phyloP scores from a whole-genome alignment of 305 asterid genomes.

The Fraxinus nigra region DNA sequence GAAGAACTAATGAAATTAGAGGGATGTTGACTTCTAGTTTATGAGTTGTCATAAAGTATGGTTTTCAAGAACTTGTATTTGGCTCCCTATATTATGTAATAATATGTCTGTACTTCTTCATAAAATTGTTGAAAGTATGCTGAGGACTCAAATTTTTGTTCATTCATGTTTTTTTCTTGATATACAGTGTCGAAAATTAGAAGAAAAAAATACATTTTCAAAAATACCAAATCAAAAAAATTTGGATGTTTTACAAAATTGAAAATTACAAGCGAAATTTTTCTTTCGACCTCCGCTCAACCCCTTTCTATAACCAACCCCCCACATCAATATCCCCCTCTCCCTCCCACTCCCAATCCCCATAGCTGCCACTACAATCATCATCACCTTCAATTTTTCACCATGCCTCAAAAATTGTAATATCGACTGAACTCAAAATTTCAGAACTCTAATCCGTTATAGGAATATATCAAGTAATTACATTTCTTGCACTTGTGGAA shows the following conservation, averaged over 20 bases:
- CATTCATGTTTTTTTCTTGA: neutral
- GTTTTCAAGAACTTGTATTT: neutral
- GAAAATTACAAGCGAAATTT: no score
- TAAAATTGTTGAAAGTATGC: neutral
- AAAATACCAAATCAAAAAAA: no score
- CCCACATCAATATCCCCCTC: no score
- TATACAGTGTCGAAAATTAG: neutral
- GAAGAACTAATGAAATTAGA: neutral
- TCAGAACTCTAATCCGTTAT: no score
- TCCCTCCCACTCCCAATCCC: no score
- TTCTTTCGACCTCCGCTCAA: neutral
- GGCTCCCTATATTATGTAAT: neutral
- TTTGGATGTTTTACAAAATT: no score
- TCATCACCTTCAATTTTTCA: neutral
- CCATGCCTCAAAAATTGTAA: neutral
- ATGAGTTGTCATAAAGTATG: neutral
- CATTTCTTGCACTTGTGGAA: no score
- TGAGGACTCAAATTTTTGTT: neutral
- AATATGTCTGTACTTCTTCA: neutral
- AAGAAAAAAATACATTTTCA: neutral
- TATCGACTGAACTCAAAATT: neutral
- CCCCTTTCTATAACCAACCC: neutral
- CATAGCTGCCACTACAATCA: neutral
- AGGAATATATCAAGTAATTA: no score
- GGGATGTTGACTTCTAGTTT: neutral